A percentile compares a stretch with the other conserved stretches of the same genome.
These are phyloP conservation scores for Gastrodia elata DNA, from an alignment of 106 monocot genomes.

Conservation along the genomic window DNA sequence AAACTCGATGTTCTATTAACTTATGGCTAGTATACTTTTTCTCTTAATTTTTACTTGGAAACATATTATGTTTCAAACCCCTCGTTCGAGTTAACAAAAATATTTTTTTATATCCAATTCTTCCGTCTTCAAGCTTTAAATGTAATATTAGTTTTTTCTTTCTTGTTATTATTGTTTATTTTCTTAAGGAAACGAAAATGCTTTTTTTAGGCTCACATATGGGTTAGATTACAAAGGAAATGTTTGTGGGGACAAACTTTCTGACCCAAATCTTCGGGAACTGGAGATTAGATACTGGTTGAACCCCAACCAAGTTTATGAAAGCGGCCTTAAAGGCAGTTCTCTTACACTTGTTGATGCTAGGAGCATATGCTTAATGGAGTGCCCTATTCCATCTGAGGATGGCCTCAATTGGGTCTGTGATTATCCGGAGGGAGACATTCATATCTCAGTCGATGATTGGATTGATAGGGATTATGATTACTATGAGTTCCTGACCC, in stretches of 20 bases:
- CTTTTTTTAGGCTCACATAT: constrained; percentile 70
- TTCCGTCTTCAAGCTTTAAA: background rate
- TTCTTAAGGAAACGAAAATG: constrained; percentile 2
- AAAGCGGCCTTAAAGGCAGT: constrained; percentile 48
- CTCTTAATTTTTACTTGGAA: background rate
- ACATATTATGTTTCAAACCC: background rate
- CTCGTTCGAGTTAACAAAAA: background rate
- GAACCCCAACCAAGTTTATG: constrained; percentile 69
- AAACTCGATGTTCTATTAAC: too few relatives aligned
- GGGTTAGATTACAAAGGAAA: constrained; percentile 98
- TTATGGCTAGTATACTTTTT: background rate
- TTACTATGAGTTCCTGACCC: constrained; percentile 94
- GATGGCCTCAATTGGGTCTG: constrained; percentile 87
- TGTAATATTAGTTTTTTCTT: background rate
- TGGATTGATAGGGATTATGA: constrained; percentile 97
- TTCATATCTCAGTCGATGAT: constrained; percentile 71
- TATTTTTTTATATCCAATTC: too few relatives aligned
- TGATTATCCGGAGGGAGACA: constrained; percentile 98
- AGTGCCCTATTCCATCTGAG: constrained; percentile 71
- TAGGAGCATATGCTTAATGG: constrained; percentile 66
- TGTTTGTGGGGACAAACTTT: constrained; percentile 72
- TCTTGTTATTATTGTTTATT: background rate
- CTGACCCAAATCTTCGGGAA: constrained; percentile 63
- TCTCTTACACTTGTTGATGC: constrained; percentile 43
- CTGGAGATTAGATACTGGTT: constrained; percentile 63